phyloP scores from a whole-genome alignment of 768 basidiomycete genomes.

The Xerocomellus intermedius region DNA sequence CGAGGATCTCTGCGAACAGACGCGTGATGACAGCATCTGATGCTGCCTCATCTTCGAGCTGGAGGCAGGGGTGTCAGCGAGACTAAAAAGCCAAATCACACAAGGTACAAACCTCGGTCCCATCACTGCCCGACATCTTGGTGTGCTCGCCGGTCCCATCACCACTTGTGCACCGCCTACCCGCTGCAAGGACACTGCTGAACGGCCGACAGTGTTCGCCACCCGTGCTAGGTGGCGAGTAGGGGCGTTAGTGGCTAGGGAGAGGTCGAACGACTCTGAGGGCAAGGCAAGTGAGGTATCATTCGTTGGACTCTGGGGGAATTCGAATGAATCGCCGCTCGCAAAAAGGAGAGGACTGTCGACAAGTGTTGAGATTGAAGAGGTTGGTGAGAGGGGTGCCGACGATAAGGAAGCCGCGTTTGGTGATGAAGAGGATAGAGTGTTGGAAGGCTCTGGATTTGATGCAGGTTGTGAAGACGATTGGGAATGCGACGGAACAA shows the following conservation, averaged over 20 bases:
- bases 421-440: slow-evolving; percentile 23
- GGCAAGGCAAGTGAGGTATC: slow-evolving; percentile 28
- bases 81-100: slow-evolving; percentile 16
- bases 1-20: slow-evolving; percentile 36
- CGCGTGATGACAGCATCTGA: slow-evolving; percentile 37
- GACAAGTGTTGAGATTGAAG: slow-evolving; percentile 41
- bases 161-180: slow-evolving; percentile 52
- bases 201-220: slow-evolving; percentile 65
- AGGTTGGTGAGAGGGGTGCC: slow-evolving; percentile 39
- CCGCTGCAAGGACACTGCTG: slow-evolving; percentile 90
- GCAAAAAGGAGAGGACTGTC: slow-evolving; percentile 31
- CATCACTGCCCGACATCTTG: slow-evolving; percentile 15
- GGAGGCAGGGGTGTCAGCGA: slow-evolving; percentile 18
- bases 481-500: slow-evolving; percentile 19
- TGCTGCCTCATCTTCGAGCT: slow-evolving; percentile 53
- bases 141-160: slow-evolving; percentile 22
- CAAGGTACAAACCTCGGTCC: slow-evolving; percentile 36
- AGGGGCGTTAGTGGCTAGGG: slow-evolving; percentile 47
- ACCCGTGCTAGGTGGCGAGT: slow-evolving; percentile 99
- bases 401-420: slow-evolving; percentile 31
- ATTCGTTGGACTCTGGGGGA: slow-evolving; percentile 39
- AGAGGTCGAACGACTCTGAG: slow-evolving; percentile 32
- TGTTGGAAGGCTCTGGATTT: slow-evolving; percentile 21
- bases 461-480: slow-evolving; percentile 22
- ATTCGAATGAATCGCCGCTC: slow-evolving; percentile 27